phyloP scores from a whole-genome alignment of 495 filamentous ascomycete genomes.

The Aspergillus campestris region DNA sequence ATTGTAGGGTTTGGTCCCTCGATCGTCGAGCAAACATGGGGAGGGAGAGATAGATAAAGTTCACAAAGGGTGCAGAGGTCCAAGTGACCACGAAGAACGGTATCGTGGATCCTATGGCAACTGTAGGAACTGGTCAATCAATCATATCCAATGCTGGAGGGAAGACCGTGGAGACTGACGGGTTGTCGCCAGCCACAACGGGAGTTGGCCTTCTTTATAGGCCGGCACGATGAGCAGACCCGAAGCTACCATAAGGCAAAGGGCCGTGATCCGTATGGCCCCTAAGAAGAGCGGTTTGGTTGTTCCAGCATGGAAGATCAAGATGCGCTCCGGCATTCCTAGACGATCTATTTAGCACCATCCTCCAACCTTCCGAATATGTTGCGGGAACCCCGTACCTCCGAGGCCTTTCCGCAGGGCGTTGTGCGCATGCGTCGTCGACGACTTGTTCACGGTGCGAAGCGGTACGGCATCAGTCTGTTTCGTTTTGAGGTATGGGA shows the following conservation, averaged over 20 bases:
- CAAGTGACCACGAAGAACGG: conserved; percentile 61
- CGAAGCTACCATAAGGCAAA: conserved; percentile 61
- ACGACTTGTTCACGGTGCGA: conserved; percentile 7
- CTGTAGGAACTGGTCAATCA: conserved; percentile 22
- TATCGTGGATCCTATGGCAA: conserved; percentile 48
- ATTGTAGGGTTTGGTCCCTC: conserved; percentile 55
- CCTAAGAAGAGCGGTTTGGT: conserved; percentile 57
- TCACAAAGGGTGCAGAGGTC: conserved; percentile 59
- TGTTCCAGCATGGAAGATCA: conserved; percentile 68
- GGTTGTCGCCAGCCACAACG: conserved; percentile 34
- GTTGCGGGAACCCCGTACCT: no score
- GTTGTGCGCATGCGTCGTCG: conserved; percentile 18
- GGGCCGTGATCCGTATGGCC: conserved; percentile 57
- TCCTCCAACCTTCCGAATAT: not conserved
- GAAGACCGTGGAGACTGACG: conserved; percentile 27
- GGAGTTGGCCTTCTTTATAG: conserved; percentile 42
- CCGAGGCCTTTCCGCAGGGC: conserved; percentile 23
- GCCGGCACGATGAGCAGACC: conserved; percentile 51
- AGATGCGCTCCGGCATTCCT: conserved; percentile 48
- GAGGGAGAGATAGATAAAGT: conserved; percentile 60
- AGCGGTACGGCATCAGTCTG: conserved; percentile 4
- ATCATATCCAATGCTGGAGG: not conserved
- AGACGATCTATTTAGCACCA: conserved; percentile 11
- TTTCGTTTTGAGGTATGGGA: conserved; percentile 14
- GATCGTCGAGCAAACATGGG: conserved; percentile 63